These are phyloP conservation scores for Sclerotinia trifoliorum DNA, from an alignment of 2,329 filamentous ascomycete species.

Conservation along the genomic window DNA sequence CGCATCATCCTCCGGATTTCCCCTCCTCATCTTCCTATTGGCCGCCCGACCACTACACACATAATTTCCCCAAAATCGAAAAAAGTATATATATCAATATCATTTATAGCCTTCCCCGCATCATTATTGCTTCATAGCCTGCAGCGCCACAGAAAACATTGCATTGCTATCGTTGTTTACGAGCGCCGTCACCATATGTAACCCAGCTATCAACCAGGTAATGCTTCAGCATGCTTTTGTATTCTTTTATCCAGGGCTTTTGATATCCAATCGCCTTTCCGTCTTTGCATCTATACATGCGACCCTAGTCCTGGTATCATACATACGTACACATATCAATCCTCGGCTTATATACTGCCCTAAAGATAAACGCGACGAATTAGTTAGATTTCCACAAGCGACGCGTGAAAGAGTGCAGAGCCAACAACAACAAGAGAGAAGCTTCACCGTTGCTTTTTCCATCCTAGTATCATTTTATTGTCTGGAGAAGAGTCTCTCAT, in stretches of 20 bases:
- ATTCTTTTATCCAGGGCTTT: background rate
- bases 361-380: no score
- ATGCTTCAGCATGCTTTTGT: background rate
- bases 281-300: background rate
- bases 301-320: background rate
- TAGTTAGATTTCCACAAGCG: no score
- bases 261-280: background rate
- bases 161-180: no score
- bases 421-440: no score
- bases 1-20: background rate
- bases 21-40: background rate
- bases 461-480: no score
- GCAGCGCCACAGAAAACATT: background rate
- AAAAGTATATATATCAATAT: background rate
- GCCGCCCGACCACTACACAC: background rate
- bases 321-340: no score
- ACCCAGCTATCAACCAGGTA: no score
- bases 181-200: no score
- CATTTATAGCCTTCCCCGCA: slow-evolving; percentile 3
- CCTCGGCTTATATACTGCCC: no score
- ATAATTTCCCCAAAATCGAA: background rate
- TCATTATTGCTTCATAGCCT: background rate
- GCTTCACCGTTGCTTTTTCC: no score
- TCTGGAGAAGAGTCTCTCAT: no score
- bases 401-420: no score